phyloP scores from a whole-genome alignment of 768 basidiomycete species.

The Rhodotorula diobovata region DNA sequence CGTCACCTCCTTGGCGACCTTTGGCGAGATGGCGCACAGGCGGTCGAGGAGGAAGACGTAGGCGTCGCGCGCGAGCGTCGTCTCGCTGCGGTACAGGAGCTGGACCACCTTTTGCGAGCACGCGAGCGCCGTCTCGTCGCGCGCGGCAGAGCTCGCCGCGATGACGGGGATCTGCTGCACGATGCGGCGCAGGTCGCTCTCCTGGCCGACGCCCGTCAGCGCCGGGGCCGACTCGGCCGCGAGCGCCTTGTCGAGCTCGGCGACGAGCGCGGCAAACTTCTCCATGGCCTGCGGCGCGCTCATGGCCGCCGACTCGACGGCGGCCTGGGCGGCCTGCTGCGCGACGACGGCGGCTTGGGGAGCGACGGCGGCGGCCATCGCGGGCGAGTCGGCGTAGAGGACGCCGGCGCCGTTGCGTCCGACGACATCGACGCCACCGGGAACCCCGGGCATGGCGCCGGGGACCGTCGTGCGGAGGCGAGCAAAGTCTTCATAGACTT shows the following conservation, averaged over 20 bases:
- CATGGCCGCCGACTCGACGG: constrained; percentile 45
- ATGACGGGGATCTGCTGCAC: constrained; percentile 76
- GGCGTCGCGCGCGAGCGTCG: constrained; percentile 74
- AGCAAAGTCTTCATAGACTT: constrained; percentile 96
- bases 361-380: constrained; percentile 18
- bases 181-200: constrained; percentile 79
- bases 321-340: neutral
- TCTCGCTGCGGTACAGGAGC: constrained; percentile 80
- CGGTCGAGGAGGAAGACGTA: constrained; percentile 85
- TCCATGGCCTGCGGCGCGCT: constrained; percentile 82
- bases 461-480: constrained; percentile 18
- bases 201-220: constrained; percentile 66
- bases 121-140: constrained; percentile 76
- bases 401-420: constrained; percentile 23
- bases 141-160: constrained; percentile 71
- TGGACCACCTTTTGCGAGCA: constrained; percentile 98
- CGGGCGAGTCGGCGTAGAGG: constrained; percentile 36
- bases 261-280: constrained; percentile 60
- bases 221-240: constrained; percentile 68
- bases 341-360: constrained; percentile 6
- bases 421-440: constrained; percentile 18
- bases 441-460: neutral
- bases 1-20: constrained; percentile 92
- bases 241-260: constrained; percentile 76
- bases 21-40: constrained; percentile 79